Conservation (phyloP, 352 stramenopile genomes). For the Pythium vanterpoolii region DNA sequence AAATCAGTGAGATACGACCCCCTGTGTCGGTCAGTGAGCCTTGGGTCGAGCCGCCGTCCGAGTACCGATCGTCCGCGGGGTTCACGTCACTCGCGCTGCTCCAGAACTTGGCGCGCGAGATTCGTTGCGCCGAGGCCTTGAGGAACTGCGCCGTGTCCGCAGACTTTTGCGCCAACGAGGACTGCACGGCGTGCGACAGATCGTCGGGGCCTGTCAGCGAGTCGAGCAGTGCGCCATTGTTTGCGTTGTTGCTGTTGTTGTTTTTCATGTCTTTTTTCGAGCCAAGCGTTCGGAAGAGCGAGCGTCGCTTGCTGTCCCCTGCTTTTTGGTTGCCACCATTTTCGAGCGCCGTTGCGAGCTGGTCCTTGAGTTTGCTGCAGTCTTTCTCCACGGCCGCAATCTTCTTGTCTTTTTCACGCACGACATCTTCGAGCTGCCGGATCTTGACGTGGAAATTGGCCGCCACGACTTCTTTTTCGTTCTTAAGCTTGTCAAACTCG, state of each 20-base stretch:
- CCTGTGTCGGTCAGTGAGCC: constrained; percentile 34
- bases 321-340: constrained; percentile 32
- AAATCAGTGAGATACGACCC: constrained; percentile 59
- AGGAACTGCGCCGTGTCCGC: constrained; percentile 78
- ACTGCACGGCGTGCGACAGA: constrained; percentile 44
- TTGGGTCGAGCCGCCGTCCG: constrained; percentile 33
- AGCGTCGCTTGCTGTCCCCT: constrained; percentile 42
- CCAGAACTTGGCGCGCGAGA: constrained; percentile 62
- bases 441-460: constrained; percentile 86
- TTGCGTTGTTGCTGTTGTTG: constrained; percentile 19
- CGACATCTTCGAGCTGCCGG: constrained; percentile 64
- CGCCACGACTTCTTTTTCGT: constrained; percentile 68
- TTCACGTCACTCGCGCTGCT: constrained; percentile 37
- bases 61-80: constrained; percentile 38
- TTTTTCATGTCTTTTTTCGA: constrained; percentile 66
- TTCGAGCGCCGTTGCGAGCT: constrained; percentile 23
- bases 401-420: constrained; percentile 86
- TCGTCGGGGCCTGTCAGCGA: constrained; percentile 26
- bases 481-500: constrained; percentile 68
- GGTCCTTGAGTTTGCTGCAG: constrained; percentile 61
- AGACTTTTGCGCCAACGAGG: constrained; percentile 65
- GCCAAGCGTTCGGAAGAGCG: constrained; percentile 63
- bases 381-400: constrained; percentile 69
- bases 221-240: constrained; percentile 31
- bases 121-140: constrained; percentile 64